Conservation (phyloP, 192 early-diverging fungal species). For the Coemansia erecta region DNA sequence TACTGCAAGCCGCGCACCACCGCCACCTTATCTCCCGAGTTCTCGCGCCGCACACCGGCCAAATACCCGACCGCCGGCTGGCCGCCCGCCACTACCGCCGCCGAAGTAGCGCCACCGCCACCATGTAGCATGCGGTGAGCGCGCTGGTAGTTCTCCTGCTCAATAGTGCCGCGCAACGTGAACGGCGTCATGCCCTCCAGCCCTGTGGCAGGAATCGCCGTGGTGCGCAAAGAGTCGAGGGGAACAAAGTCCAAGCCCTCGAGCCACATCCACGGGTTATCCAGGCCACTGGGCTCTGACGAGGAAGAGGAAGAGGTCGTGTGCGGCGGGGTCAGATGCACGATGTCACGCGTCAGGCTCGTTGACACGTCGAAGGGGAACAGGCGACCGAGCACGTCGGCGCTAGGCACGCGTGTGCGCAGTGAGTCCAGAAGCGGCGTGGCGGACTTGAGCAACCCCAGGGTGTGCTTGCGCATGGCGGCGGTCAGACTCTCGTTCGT, state of each 20-base stretch:
- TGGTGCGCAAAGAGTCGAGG: conserved; percentile 13
- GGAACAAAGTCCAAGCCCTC: conserved; percentile 43
- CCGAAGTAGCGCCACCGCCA: not conserved
- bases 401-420: conserved; percentile 1
- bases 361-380: conserved; percentile 40
- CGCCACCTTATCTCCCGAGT: not conserved
- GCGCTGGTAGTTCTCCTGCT: conserved; percentile 21
- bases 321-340: conserved; percentile 8
- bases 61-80: conserved; percentile 10
- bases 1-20: conserved; percentile 15
- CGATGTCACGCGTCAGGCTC: conserved; percentile 22
- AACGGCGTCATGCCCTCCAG: conserved; percentile 51
- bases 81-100: not conserved
- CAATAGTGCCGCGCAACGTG: conserved; percentile 40
- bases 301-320: too few species aligned
- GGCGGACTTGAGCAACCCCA: conserved; percentile 24
- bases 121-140: not conserved
- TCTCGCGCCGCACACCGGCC: conserved; percentile 13
- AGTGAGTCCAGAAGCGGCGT: conserved; percentile 18
- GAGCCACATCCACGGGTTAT: conserved; percentile 47
- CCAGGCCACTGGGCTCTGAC: conserved; percentile 7
- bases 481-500: conserved; percentile 37
- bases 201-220: conserved; percentile 16
- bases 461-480: conserved; percentile 35
- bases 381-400: conserved; percentile 27